Base-by-base conservation (phyloP, 2,329 filamentous ascomycete species). In the Phialemoniopsis sp. region DNA sequence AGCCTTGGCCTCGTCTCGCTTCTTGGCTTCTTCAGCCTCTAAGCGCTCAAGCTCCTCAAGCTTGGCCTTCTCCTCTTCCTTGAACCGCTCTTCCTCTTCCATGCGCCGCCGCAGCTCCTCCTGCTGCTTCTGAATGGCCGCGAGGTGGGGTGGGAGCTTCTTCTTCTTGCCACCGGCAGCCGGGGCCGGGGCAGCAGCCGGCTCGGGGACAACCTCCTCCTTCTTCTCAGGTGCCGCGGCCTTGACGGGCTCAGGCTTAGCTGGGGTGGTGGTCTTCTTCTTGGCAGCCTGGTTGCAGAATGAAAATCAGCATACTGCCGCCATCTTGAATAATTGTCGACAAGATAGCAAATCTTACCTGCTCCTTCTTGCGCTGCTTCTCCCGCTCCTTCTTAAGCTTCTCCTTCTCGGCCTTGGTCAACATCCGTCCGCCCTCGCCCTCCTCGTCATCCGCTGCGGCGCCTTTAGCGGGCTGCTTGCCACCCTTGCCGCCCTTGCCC, bases 361-460 rank as follows among this genome's bases (percentile, higher is more conserved):
- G 86, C 66, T 98, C 93, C 80, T 90, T 98, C 72, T 98, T 98
- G 51, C 90, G 78, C 69, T 93, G 87, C 80, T 98, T 98, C 72
- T 98, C 93, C 45, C 89, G 82, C 71, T 98, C 93, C 70, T 96
- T 98, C 77, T 91, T 97, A 57, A 91, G 76, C 67, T 89, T 95
- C 64, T 98, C 93, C 72, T 98, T 98, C 70, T 98, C 90, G 42
- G 94, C 93, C 78, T 97, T 98, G 30, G 89, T 95, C 68, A 97
- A 82, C 36, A 97, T 75, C 40, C 82, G 78, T 33, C 84, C 84
- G 43, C 72, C 73, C 8, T 63, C 78, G 10, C 67, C 72, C 14
- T 72, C 73, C 15, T 72, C 73, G 3, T 70, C 73, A 6, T 70
- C 74, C 17, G 67, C 73, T 5, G 70, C 67, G 28, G 74, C 71